Evolutionary conservation across 1,284 basidiomycete species (phyloP), one percentile per base, ranked within the genome.

Genomic region (Cutaneotrichosporon curvatum): DNA sequence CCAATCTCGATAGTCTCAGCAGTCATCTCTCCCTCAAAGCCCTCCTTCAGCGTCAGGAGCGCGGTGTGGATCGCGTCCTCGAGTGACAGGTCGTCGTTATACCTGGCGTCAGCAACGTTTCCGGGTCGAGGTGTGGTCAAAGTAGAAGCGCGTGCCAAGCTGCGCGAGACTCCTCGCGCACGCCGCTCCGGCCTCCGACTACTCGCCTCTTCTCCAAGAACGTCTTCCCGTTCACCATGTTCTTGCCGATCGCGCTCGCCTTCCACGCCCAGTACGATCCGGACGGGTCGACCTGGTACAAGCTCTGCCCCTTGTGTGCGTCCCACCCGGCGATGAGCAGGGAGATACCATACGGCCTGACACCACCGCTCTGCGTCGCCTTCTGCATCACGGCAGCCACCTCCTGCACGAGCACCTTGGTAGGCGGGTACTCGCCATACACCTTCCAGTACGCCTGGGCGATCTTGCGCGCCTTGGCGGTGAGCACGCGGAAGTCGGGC

Each of bases 191-290:
- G 11, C 35, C 33, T n/a, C 34, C 10, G 3, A 16, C 4, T 11
- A 43, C 82, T 61, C 60, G 90, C 87, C 91, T 81, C 75, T 98
- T 98, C 75, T 98, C 95, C 58, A 99, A 73, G 74, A 98, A 98
- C 2, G 95, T 97, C 75, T 98, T 98, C 44, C 92, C 95, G 66
- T 98, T 99, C 45, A 91, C 83, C 89, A 97, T 97, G 74, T 98
- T 98, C 77, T 98, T 98, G 33, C 95, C 95, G 63, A 98, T 98
- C 14, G 95, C 95, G 67, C 88, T 94, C 12, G 95, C 95, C 73
- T 98, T 99, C 95, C 95, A 99, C 42, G 95, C 92, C 92, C 92
- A 97, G 74, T 90, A 99, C 39, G 88, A 91, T 38, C 95, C 95
- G 38, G 90, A 95, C 16, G 95, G 95, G 75, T 99, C 95, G 45